Conservation (phyloP, 129 eudicot genomes). For the Sambucus nigra region DNA sequence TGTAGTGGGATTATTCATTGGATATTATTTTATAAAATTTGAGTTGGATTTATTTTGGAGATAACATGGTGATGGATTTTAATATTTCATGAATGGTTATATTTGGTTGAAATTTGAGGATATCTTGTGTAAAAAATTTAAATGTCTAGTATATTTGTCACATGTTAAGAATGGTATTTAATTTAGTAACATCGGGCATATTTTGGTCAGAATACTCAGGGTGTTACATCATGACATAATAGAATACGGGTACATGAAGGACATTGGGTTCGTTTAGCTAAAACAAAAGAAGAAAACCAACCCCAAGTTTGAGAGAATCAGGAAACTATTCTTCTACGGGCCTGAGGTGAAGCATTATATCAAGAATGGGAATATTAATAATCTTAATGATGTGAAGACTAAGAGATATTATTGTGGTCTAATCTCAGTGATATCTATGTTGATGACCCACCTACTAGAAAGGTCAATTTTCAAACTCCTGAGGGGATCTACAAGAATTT, state of each 20-base stretch:
- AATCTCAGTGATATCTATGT: slow-evolving; percentile 39
- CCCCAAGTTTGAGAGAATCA: slow-evolving; percentile 41
- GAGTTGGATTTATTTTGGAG: no score
- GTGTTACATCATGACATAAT: slow-evolving; percentile 38
- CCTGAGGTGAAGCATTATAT: slow-evolving; percentile 38
- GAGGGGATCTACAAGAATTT: slow-evolving; percentile 48
- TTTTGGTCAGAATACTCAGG: no score
- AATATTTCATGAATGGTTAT: no score
- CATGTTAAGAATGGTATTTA: no score
- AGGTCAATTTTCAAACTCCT: slow-evolving; percentile 48
- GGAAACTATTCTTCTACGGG: slow-evolving; percentile 29
- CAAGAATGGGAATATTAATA: slow-evolving; percentile 43
- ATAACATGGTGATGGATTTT: no score
- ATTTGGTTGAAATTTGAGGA: no score
- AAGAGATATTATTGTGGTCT: slow-evolving; percentile 64
- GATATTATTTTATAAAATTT: no score
- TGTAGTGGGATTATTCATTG: no score
- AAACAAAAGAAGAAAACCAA: slow-evolving; percentile 36
- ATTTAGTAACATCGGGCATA: no score
- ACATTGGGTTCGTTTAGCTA: slow-evolving; percentile 59
- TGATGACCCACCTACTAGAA: slow-evolving; percentile 40
- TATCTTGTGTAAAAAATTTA: no score
- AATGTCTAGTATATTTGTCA: no score
- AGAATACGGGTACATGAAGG: slow-evolving; percentile 44
- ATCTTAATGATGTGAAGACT: slow-evolving; percentile 64